Conservation (phyloP, 2,329 filamentous ascomycete genomes). For the Hypoxylon sp. region DNA sequence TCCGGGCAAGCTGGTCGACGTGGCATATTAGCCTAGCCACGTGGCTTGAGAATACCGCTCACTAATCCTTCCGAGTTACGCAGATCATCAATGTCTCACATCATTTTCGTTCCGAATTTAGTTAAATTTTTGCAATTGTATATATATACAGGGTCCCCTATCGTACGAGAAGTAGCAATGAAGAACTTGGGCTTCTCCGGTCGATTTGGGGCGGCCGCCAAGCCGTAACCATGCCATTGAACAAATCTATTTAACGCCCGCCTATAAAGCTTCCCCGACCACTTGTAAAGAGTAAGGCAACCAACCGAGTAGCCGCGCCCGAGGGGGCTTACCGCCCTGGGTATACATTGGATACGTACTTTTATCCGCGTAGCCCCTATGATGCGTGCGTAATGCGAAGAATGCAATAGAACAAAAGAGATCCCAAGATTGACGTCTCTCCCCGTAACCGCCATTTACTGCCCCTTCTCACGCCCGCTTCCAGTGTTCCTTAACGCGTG, state of each 20-base stretch:
- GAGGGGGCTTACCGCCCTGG: slow-evolving; percentile 1
- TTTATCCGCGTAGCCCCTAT: background rate
- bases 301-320: slow-evolving; percentile 6
- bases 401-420: slow-evolving; percentile 16
- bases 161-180: background rate
- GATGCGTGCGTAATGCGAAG: slow-evolving; percentile 1
- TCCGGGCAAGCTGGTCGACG: slow-evolving; percentile 11
- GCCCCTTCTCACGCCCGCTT: background rate
- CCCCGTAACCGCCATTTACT: background rate
- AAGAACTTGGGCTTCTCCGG: background rate
- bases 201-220: background rate
- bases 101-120: background rate
- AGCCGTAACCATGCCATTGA: background rate
- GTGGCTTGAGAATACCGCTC: slow-evolving; percentile 20
- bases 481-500: background rate
- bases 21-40: slow-evolving; percentile 36
- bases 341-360: slow-evolving; percentile 2
- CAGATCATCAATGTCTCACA: slow-evolving; percentile 4
- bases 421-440: background rate
- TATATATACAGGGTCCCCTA: background rate
- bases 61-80: slow-evolving; percentile 14
- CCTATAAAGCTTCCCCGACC: background rate
- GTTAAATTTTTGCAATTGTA: slow-evolving; percentile 4
- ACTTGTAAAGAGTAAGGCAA: background rate
- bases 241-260: slow-evolving; percentile 4